Conservation (phyloP, 192 early-diverging fungal species). For the Backusella parvicylindrica region DNA sequence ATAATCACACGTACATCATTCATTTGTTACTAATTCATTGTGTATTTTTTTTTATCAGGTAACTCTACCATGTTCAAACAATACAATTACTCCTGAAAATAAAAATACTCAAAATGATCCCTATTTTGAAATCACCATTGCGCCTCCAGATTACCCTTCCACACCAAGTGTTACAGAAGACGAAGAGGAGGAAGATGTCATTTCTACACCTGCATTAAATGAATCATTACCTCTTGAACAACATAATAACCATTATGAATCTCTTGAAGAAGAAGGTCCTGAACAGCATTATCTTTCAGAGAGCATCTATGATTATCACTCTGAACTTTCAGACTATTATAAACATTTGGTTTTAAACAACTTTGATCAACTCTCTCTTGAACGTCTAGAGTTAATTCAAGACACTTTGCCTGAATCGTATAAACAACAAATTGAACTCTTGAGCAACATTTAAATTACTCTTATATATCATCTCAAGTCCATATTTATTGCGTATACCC, state of each 20-base stretch:
- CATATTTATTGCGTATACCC: not conserved
- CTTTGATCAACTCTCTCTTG: not conserved
- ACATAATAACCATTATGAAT: not conserved
- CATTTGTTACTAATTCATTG: not conserved
- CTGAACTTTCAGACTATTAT: not conserved
- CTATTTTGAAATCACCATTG: not conserved
- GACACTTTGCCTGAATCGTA: not conserved
- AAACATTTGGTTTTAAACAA: not conserved
- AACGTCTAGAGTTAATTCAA: not conserved
- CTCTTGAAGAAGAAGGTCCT: not conserved
- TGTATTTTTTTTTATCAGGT: not conserved
- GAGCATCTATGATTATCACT: not conserved
- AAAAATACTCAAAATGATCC: not conserved
- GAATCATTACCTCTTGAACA: not conserved
- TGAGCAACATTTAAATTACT: not conserved
- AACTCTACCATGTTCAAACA: not conserved
- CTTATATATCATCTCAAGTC: not conserved
- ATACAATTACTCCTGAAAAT: not conserved
- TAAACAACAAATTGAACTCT: not conserved
- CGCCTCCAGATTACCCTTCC: not conserved
- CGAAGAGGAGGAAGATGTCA: not conserved
- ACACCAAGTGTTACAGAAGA: not conserved
- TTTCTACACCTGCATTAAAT: not conserved
- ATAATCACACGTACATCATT: not conserved
- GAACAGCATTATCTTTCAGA: not conserved